Evolutionary conservation across 805 yeast species (phyloP), one percentile per base, ranked within the genome.

Genomic region (Candida boleticola): DNA sequence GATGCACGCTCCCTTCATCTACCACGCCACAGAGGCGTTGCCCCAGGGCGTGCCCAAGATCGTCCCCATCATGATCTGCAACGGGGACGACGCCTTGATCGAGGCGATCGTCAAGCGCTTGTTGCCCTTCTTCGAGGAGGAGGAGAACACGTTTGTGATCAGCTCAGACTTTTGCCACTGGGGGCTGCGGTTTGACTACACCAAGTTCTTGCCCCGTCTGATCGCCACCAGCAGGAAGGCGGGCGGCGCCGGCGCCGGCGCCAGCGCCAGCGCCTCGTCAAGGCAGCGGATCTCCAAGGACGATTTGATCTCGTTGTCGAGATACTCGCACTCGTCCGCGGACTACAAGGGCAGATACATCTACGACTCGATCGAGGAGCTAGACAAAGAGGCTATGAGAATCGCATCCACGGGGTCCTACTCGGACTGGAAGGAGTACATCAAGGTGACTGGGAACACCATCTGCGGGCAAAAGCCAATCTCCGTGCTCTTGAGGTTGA

Each of bases 91-190:
- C 13, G 46, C 45, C 2, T 64, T 74, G 35, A 79, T 77, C 41
- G 49, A 56, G 6, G 57, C 62, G 14, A 53, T 86, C 14, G 83
- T 83, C 0, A 50, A 55, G 3, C 51, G 67, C 2, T 64, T 92
- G 41, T 58, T 62, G 7, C 79, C 83, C 1, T 83, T 74, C 52
- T 54, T 88, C 40, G 60, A 59, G 4, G 76, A 82, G 51, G 73
- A 75, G 23, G 62, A 64, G 19, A 80, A 79, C 52, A 82, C 88
- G 2, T 86, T 93, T 60, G 79, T 88, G 13, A 73, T 93, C 3
- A 85, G 95, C 57, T 79, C 92, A 1, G 99, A 93, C 66, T 93
- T 93, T 55, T 90, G 97, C 57, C 99, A 93, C 58, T 93, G 99
- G 99, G 78, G 78, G 6, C 44, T 63, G 11, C 58, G 77, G 13